Conservation (phyloP, 768 basidiomycete species). For the Boletellus sp. region DNA sequence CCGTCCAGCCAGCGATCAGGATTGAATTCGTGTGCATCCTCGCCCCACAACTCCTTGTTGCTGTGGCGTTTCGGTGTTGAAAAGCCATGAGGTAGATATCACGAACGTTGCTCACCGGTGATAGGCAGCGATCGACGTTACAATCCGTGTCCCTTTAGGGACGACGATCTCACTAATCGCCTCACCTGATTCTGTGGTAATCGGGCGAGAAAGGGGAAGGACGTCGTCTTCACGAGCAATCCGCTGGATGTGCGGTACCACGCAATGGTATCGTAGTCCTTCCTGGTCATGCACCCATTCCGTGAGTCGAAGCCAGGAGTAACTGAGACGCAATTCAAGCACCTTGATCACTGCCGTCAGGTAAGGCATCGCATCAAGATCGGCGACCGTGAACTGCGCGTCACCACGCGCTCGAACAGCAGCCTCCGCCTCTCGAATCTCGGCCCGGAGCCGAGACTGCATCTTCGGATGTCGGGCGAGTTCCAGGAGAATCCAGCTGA, state of each 20-base stretch:
- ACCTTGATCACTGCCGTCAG: conserved; percentile 30
- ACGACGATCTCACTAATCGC: conserved; percentile 42
- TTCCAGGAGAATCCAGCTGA: conserved; percentile 39
- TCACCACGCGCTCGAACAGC: neutral
- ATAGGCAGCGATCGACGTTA: conserved; percentile 34
- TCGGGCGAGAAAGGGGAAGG: conserved; percentile 55
- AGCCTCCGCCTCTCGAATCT: conserved; percentile 7
- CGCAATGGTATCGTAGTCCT: conserved; percentile 46
- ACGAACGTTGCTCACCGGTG: neutral
- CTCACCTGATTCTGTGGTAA: conserved; percentile 44
- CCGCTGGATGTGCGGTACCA: conserved; percentile 49
- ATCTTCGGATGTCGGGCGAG: conserved; percentile 54
- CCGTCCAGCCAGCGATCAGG: conserved; percentile 28
- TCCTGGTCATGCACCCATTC: conserved; percentile 12
- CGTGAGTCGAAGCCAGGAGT: neutral
- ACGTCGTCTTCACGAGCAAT: conserved; percentile 47
- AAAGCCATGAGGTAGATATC: neutral
- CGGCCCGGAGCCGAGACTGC: conserved; percentile 54
- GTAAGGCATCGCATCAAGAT: conserved; percentile 51
- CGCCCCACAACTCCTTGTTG: conserved; percentile 29
- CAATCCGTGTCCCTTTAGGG: conserved; percentile 48
- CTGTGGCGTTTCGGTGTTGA: conserved; percentile 8
- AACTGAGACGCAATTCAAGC: neutral
- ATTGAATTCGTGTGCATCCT: conserved; percentile 31
- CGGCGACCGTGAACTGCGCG: conserved; percentile 26